Evolutionary conservation across 2,329 filamentous ascomycete genomes (phyloP), one percentile per base, ranked within the genome.

Genomic region (Hymenotorrendiella dingleyae): DNA sequence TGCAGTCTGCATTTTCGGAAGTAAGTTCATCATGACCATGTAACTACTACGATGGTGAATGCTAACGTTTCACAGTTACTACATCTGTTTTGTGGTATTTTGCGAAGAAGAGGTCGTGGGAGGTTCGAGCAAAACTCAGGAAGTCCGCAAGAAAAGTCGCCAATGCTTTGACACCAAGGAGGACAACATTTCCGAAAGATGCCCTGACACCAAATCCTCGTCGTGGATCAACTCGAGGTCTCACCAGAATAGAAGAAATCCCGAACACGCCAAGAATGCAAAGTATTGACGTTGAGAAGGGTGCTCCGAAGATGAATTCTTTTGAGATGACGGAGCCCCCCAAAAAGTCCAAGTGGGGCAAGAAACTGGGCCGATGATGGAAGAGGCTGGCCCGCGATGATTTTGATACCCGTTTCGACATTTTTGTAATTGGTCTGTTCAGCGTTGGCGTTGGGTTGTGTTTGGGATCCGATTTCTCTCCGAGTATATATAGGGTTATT

Each of bases 41-140:
- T 5, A 32, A 19, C n/a, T n/a, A n/a, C n/a, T 12, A 12, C 24
- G 3, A 12, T 36, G 24, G 4, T 29, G 22, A 28, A 6, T 20
- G 5, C 37, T 28, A 38, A 19, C 44, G 33, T 48, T 42, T 35
- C 32, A 40, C 23, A 53, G 50, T 54, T 42, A 50, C 46, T 17
- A 54, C 46, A 35, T 29, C 52, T 84, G 84, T 82, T 49, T 76
- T 93, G 21, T 94, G 85, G 67, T 87, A 82, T 62, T 62, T 91
- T 27, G 84, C 87, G 42, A 93, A 93, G 71, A 89, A 87, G 67
- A 78, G 82, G 35, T 85, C 90, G 63, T 93, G 87, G 87, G 84
- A 81, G 52, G 70, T 93, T 53, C 78, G 81, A 45, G 78, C 86
- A 59, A 84, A 73, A 22, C 71, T 94, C 44, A 76, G 82, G 42